Evolutionary conservation across 345 rosid genomes (phyloP), one percentile per base, ranked within the genome.

Genomic region (Bruguiera sexangula): DNA sequence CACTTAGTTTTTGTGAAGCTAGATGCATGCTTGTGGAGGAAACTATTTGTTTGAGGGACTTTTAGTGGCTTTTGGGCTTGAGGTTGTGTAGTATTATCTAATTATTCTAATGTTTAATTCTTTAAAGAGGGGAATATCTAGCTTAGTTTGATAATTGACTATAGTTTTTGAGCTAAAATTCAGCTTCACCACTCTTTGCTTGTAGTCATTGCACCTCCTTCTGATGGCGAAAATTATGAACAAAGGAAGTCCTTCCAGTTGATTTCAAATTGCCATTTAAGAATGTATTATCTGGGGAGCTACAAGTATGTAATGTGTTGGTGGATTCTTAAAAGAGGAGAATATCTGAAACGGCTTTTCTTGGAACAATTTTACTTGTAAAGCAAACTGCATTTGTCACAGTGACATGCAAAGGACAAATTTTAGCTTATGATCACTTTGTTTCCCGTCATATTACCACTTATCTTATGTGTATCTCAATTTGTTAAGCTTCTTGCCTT

Each of bases 251-350:
- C 52, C 90, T 83, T 75, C 91, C 90, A 11, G 84, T 88, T 72
- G 96, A 95, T 75, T 71, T 92, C 74, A 92, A 87, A 79, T 82
- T 88, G 79, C 96, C 98, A 21, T 91, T 90, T 67, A 92, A 80
- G 80, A 96, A 95, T 79, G 85, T 92, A 60, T 63, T 92, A 31
- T 89, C 93, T 43, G 85, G 83, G 83, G 97, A 92, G 77, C 93
- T 91, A 81, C 93, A 86, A 93, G 93, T 87, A 81, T 63, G 39
- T 59, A 34, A 8, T 72, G 30, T 65, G 66, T 67, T 29, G 3
- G n/a, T 6, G 21, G 4, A 3, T 30, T 24, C 66, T 67, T 55
- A 64, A 66, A 6, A 24, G 24, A 24, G 24, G 24, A 24, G 24
- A 24, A 24, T 24, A 24, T 24, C 24, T 24, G 43, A 8, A 3